A percentile compares a stretch with the other conserved stretches of the same genome.
phyloP scores from a whole-genome alignment of 2,329 filamentous ascomycete species.

The Hypoxylon sp. region DNA sequence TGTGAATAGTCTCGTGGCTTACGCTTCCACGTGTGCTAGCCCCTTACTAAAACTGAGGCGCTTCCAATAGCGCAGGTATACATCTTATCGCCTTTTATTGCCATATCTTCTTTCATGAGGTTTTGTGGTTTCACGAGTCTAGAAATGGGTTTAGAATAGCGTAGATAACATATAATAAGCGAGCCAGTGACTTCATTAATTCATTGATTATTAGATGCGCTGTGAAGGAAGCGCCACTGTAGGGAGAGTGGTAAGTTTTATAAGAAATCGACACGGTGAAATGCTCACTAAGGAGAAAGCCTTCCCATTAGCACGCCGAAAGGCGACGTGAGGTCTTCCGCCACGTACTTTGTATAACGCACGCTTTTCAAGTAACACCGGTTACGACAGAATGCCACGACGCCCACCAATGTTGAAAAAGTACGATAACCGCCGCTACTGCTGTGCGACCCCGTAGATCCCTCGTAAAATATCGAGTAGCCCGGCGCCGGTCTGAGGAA shows the following conservation, averaged over 20 bases:
- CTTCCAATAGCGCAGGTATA: background rate
- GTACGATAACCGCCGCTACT: conserved; percentile 43
- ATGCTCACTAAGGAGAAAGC: conserved; percentile 18
- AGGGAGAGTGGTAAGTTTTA: background rate
- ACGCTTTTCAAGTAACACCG: conserved; percentile 23
- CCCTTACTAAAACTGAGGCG: background rate
- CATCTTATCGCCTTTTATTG: background rate
- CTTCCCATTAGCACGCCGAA: background rate
- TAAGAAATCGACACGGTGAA: conserved; percentile 3
- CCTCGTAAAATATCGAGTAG: conserved; percentile 21
- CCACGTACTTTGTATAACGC: conserved; percentile 27
- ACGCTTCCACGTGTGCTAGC: background rate
- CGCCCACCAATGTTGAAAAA: conserved; percentile 36
- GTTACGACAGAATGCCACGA: conserved; percentile 37
- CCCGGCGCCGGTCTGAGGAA: conserved; percentile 1
- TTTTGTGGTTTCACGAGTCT: background rate
- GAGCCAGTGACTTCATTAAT: background rate
- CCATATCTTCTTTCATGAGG: background rate
- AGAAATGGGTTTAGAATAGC: background rate
- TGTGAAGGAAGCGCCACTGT: background rate
- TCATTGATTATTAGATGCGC: background rate
- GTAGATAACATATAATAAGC: background rate
- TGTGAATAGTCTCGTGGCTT: background rate
- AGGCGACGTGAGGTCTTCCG: conserved; percentile 12
- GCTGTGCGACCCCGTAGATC: conserved; percentile 41